Percentiles rank a stretch among this genome's conserved stretches.
phyloP scores from a whole-genome alignment of 2,329 filamentous ascomycete species.

The Paracorniculantispora psalliotae region DNA sequence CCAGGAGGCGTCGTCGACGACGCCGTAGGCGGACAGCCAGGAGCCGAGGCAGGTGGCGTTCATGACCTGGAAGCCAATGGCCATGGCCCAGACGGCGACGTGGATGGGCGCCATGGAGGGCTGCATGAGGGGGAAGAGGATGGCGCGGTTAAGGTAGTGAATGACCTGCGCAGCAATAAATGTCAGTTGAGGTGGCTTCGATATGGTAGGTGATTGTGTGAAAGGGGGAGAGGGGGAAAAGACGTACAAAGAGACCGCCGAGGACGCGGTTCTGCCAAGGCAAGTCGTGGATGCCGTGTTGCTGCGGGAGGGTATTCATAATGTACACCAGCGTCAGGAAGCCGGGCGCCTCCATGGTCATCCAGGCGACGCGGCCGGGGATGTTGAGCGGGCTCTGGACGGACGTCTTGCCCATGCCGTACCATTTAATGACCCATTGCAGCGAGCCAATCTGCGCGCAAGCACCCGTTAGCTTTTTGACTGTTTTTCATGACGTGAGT shows the following conservation, averaged over 20 bases:
- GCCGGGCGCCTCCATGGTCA: slow-evolving; percentile 79
- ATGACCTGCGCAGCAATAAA: slow-evolving; percentile 54
- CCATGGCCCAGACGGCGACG: slow-evolving; percentile 58
- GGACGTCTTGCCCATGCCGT: slow-evolving; percentile 92
- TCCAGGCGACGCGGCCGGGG: slow-evolving; percentile 84
- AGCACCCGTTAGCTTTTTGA: no score
- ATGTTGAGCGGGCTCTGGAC: slow-evolving; percentile 70
- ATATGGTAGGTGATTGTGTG: slow-evolving; percentile 10
- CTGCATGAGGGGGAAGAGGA: slow-evolving; percentile 76
- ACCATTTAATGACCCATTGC: slow-evolving; percentile 76
- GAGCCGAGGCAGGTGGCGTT: slow-evolving; percentile 75
- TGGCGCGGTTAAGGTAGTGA: slow-evolving; percentile 87
- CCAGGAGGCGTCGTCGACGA: slow-evolving; percentile 53
- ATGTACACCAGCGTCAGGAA: slow-evolving; percentile 75
- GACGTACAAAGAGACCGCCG: slow-evolving; percentile 57
- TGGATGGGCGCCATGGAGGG: slow-evolving; percentile 93
- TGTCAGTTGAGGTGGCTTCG: not conserved
- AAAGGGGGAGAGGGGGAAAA: not conserved
- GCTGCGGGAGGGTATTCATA: slow-evolving; percentile 61
- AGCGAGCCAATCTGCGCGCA: slow-evolving; percentile 65
- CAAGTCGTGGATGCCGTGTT: slow-evolving; percentile 53
- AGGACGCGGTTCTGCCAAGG: slow-evolving; percentile 77
- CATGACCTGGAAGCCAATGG: slow-evolving; percentile 67
- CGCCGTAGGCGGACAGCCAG: slow-evolving; percentile 79
- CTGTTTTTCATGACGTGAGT: no score